These are phyloP conservation scores for Linnemannia exigua DNA, from an alignment of 192 early-diverging fungal species.

Conservation along the genomic window DNA sequence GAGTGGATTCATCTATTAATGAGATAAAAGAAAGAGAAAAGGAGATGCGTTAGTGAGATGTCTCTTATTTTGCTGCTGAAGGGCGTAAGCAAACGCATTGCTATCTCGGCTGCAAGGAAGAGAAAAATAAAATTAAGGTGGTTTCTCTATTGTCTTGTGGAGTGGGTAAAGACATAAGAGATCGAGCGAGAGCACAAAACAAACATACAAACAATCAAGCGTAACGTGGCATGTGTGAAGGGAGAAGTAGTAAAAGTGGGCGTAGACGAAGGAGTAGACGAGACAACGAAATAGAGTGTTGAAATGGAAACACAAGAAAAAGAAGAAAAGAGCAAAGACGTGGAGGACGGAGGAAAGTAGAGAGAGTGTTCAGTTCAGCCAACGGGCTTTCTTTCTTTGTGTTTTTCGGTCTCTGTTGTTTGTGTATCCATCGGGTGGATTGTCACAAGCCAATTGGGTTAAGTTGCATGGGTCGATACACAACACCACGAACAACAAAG, in stretches of 20 bases:
- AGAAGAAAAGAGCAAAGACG: neutral
- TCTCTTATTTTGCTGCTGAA: neutral
- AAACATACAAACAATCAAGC: neutral
- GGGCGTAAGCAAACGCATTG: constrained; percentile 1
- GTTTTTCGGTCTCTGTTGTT: neutral
- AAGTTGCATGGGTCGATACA: neutral
- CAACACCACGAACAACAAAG: neutral
- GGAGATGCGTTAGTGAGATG: neutral
- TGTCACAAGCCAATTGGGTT: constrained; percentile 9
- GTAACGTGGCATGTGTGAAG: neutral
- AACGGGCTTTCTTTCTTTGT: neutral
- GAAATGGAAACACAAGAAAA: constrained; percentile 7
- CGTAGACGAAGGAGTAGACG: neutral
- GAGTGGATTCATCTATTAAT: neutral
- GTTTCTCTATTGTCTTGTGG: neutral
- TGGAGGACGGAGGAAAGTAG: neutral
- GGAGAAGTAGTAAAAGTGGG: neutral
- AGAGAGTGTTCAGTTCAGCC: neutral
- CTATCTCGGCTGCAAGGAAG: neutral
- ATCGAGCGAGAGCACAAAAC: neutral
- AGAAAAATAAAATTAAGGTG: neutral
- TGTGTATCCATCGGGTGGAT: constrained; percentile 5
- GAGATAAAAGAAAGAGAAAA: neutral
- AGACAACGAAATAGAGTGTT: neutral
- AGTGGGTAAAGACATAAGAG: neutral